phyloP scores from a whole-genome alignment of 169 alveolate genomes.

The Plasmodium gallinaceum region DNA sequence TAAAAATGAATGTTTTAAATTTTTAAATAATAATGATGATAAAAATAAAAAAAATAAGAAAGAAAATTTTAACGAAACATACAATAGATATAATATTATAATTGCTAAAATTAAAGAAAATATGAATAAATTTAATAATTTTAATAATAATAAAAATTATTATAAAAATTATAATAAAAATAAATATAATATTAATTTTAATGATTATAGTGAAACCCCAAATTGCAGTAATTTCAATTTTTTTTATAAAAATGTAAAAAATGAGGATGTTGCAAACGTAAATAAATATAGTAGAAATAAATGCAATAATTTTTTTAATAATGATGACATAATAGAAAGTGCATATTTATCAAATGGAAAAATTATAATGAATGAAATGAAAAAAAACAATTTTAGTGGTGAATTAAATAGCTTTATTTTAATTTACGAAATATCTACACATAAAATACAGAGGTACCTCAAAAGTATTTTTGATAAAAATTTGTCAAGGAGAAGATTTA shows the following conservation, averaged over 20 bases:
- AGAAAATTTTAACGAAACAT: not conserved
- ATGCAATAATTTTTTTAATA: too few species aligned
- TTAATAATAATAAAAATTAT: not conserved
- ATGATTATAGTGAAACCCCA: too few species aligned
- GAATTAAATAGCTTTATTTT: not conserved
- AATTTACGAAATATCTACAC: constrained; percentile 25
- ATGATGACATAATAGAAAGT: too few species aligned
- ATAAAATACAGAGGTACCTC: constrained; percentile 3
- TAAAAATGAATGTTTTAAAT: not conserved
- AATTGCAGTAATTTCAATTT: too few species aligned
- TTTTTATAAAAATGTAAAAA: too few species aligned
- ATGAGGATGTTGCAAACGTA: too few species aligned
- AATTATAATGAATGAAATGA: not conserved
- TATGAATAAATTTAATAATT: not conserved
- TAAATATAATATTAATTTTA: too few species aligned
- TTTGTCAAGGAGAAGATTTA: not conserved
- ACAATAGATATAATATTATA: not conserved
- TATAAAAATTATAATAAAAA: too few species aligned
- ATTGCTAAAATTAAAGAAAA: not conserved
- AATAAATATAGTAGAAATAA: too few species aligned
- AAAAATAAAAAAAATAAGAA: not conserved
- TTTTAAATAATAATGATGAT: not conserved
- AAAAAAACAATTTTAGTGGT: not conserved
- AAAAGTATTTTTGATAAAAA: constrained; percentile 4
- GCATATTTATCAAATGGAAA: too few species aligned